Evolutionary conservation across 129 eudicot genomes (phyloP), one percentile per base, ranked within the genome.

Genomic region (Flaveria bidentis): DNA sequence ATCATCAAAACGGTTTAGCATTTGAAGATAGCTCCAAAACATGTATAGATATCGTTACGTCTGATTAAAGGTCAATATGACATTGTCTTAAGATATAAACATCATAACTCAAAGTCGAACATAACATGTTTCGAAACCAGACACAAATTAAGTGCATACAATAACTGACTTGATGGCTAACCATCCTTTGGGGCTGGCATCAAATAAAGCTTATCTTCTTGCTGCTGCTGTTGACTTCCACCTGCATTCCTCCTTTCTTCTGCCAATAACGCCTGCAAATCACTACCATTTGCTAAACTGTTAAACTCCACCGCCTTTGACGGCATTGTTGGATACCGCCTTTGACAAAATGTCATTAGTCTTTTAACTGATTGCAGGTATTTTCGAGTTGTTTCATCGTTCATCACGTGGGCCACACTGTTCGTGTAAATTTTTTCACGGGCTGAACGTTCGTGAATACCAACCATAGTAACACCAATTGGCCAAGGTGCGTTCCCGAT

Each of bases 401-500:
- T 95, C 99, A 95, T 95, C 53, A 95, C 86, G 46, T 95, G 99
- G 46, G 99, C 99, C 44, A 95, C 99, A 84, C 99, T 95, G 71
- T 91, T 95, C n/a, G 99, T 95, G 86, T 89, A 84, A 72, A 95
- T 95, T 81, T 95, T 95, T 72, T 95, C 99, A 41, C 99, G 99
- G 9, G 99, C 99, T 2, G 97, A 95, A 89, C 99, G 97, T 76
- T 95, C 99, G 18, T 95, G 99, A 69, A 95, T 95, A 85, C 99
- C 99, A 91, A 95, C 99, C 99, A 95, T 95, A 86, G 99, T 95
- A 69, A 95, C 99, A 33, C 99, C 97, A 64, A 95, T 95, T 23
- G 99, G 99, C 99, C 99, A 95, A 0, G 99, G 99, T 39, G 99
- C 99, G 78, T 94, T 94, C 39, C 99, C 97, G 47, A 94, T 95